Conservation (phyloP, 202 grass and related monocot genomes). For the Musa balbisiana region DNA sequence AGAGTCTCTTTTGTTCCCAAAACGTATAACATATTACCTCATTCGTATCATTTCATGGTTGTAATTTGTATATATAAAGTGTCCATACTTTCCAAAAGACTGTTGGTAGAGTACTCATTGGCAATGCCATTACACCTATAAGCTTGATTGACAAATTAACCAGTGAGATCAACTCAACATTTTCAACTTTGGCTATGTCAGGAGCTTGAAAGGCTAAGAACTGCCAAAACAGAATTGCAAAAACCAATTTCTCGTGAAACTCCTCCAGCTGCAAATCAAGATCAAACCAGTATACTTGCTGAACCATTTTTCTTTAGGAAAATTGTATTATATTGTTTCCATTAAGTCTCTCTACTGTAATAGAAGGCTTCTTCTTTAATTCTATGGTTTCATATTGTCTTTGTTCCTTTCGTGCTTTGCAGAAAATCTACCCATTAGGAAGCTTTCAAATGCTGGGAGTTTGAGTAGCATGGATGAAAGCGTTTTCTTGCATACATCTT, state of each 20-base stretch:
- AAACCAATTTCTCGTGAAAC: slow-evolving; percentile 50
- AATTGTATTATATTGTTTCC: neutral
- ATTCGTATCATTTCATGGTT: too few relatives aligned
- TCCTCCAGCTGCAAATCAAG: slow-evolving; percentile 56
- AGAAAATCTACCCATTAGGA: slow-evolving; percentile 67
- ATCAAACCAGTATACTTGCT: slow-evolving; percentile 46
- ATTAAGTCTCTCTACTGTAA: neutral
- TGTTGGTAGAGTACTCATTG: neutral
- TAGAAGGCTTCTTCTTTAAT: neutral
- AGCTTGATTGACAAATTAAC: neutral
- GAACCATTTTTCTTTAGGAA: neutral
- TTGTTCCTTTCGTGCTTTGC: slow-evolving; percentile 23
- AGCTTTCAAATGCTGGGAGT: slow-evolving; percentile 57
- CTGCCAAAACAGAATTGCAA: slow-evolving; percentile 67
- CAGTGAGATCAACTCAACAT: neutral
- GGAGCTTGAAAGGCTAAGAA: slow-evolving; percentile 91
- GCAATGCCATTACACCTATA: neutral
- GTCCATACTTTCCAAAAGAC: too few relatives aligned
- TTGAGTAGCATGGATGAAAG: slow-evolving; percentile 80
- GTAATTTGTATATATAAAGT: too few relatives aligned
- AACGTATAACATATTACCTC: too few relatives aligned
- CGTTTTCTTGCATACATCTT: slow-evolving; percentile 82
- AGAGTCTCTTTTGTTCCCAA: too few relatives aligned
- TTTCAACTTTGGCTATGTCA: slow-evolving; percentile 31
- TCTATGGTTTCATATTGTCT: neutral